phyloP scores from a whole-genome alignment of 805 yeast genomes.

The Wickerhamiella brachini region DNA sequence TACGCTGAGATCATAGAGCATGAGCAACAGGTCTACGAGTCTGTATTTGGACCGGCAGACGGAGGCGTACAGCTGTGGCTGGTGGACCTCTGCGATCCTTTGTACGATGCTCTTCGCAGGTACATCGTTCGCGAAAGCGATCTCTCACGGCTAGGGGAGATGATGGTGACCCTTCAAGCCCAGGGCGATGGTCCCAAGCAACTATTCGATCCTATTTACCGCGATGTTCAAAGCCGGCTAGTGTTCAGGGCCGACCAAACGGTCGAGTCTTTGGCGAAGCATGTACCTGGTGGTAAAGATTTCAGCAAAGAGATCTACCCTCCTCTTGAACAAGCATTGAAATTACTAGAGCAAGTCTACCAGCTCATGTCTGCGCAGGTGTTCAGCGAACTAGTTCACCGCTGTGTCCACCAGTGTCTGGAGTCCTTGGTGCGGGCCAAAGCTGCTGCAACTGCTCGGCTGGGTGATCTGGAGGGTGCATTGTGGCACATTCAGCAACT shows the following conservation, averaged over 20 bases:
- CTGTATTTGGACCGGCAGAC: conserved; percentile 33
- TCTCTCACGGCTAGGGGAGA: conserved; percentile 57
- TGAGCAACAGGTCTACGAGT: conserved; percentile 37
- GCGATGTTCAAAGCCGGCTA: conserved; percentile 52
- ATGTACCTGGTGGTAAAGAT: conserved; percentile 55
- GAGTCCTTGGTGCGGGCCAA: conserved; percentile 28
- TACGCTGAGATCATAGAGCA: conserved; percentile 49
- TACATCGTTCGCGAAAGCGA: conserved; percentile 56
- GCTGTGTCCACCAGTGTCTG: conserved; percentile 68
- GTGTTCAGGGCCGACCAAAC: conserved; percentile 65
- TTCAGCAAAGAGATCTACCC: conserved; percentile 23
- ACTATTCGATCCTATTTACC: conserved; percentile 6
- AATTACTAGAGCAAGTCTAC: conserved; percentile 61
- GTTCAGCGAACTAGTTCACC: conserved; percentile 82
- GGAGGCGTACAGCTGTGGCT: conserved; percentile 41
- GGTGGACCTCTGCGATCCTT: conserved; percentile 54
- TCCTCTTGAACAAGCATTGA: conserved; percentile 32
- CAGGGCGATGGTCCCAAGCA: conserved; percentile 13
- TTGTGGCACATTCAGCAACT: conserved; percentile 61
- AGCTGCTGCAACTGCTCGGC: conserved; percentile 4
- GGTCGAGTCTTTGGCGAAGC: conserved; percentile 50
- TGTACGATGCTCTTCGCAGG: conserved; percentile 57
- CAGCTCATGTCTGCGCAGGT: conserved; percentile 61
- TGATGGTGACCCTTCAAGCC: conserved; percentile 20
- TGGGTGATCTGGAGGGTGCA: conserved; percentile 35